A percentile compares a stretch with the other conserved stretches of the same genome.
These are phyloP conservation scores for Epichloe amarillans DNA, from an alignment of 2,329 filamentous ascomycete species.

Conservation along the genomic window DNA sequence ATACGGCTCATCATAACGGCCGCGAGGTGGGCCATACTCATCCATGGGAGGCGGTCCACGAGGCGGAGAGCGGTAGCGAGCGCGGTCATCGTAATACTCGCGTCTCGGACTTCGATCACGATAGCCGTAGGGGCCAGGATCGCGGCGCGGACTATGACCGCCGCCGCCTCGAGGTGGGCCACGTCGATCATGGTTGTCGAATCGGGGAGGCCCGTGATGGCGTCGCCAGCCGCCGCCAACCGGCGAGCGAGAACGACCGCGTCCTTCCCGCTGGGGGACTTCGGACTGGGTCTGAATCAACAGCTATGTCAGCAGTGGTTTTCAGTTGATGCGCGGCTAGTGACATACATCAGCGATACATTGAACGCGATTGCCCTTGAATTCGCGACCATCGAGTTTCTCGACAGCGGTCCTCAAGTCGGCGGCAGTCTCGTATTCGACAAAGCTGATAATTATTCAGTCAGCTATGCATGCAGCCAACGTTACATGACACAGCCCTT, in stretches of 20 bases:
- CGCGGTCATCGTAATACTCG: slow-evolving; percentile 78
- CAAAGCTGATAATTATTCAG: slow-evolving; percentile 49
- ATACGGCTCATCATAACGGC: slow-evolving; percentile 67
- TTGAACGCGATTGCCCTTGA: slow-evolving; percentile 77
- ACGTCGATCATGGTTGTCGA: slow-evolving; percentile 75
- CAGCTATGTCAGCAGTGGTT: background rate
- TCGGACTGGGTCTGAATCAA: slow-evolving; percentile 62
- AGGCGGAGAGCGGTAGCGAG: slow-evolving; percentile 68
- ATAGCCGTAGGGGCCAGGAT: slow-evolving; percentile 56
- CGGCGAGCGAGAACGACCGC: slow-evolving; percentile 68
- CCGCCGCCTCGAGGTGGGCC: slow-evolving; percentile 41
- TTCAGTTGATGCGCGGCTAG: background rate
- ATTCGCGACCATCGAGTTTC: slow-evolving; percentile 85
- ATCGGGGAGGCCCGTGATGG: slow-evolving; percentile 47
- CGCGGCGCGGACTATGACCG: slow-evolving; percentile 67
- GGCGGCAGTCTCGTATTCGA: slow-evolving; percentile 88
- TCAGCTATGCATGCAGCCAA: background rate
- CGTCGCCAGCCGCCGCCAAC: slow-evolving; percentile 27
- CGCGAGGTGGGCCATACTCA: slow-evolving; percentile 59
- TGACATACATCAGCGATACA: slow-evolving; percentile 74
- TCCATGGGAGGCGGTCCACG: slow-evolving; percentile 52
- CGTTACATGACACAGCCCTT: slow-evolving; percentile 21
- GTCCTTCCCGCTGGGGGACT: slow-evolving; percentile 47
- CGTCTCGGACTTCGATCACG: slow-evolving; percentile 77
- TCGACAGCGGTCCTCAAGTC: slow-evolving; percentile 87